These are phyloP conservation scores for Fraxinus platypoda DNA, from an alignment of 305 asterid species.

Conservation along the genomic window DNA sequence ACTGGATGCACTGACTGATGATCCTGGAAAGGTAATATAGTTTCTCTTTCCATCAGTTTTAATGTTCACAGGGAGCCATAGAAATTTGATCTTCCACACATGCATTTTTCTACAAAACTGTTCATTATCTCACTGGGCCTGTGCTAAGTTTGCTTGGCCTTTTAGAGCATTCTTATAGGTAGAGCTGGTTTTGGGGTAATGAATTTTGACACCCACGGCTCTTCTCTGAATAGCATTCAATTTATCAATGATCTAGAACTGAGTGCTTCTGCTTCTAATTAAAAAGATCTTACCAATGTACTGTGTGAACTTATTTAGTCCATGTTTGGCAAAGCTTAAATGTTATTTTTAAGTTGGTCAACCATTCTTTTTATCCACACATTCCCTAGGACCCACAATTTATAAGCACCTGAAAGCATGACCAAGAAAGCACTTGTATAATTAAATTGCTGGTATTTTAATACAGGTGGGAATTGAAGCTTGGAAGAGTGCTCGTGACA, in stretches of 20 bases:
- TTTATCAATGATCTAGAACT: neutral
- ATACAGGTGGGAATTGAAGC: conserved; percentile 63
- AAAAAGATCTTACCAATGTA: neutral
- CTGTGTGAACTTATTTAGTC: neutral
- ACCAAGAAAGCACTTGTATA: neutral
- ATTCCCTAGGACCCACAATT: neutral
- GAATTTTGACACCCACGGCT: neutral
- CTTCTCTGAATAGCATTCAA: neutral
- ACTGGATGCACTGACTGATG: conserved; percentile 64
- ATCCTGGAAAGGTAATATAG: conserved; percentile 58
- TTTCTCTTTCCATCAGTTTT: neutral
- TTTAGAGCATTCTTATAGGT: neutral
- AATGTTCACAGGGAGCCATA: neutral
- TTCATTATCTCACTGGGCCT: neutral
- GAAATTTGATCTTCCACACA: neutral
- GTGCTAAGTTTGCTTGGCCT: neutral
- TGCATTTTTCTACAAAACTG: neutral
- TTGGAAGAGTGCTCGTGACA: conserved; percentile 61
- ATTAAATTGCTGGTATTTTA: neutral
- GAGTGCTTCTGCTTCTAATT: neutral
- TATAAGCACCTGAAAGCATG: neutral
- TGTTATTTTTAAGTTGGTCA: neutral
- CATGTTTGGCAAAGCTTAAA: neutral
- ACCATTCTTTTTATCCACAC: neutral
- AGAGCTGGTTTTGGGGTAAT: neutral